A percentile compares a stretch with the other conserved stretches of the same genome.
These are phyloP conservation scores for Ustilaginoidea virens DNA, from an alignment of 2,329 filamentous ascomycete genomes.

Conservation along the genomic window DNA sequence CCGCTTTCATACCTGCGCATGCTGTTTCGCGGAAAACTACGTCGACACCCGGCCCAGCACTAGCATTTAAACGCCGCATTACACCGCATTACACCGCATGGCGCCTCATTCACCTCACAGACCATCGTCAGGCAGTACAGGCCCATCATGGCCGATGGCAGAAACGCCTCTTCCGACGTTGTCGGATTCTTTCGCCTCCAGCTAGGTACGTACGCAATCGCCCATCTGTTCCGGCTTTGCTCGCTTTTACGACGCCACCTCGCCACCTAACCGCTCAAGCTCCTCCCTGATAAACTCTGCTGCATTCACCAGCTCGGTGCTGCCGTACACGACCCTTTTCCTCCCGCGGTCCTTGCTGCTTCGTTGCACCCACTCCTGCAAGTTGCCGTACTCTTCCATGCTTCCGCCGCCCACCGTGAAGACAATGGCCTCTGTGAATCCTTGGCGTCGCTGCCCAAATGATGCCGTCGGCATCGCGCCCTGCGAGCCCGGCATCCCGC, in stretches of 20 bases:
- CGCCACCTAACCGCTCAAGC: constrained; percentile 44
- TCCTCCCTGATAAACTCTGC: constrained; percentile 50
- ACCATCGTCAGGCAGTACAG: too few species aligned
- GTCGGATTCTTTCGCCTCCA: too few species aligned
- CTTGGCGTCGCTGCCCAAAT: constrained; percentile 82
- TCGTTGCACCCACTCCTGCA: constrained; percentile 87
- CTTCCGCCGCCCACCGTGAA: constrained; percentile 91
- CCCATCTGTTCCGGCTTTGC: not conserved
- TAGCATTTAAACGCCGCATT: too few species aligned
- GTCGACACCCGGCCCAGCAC: too few species aligned
- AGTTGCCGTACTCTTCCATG: constrained; percentile 97
- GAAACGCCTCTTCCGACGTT: too few species aligned
- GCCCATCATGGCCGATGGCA: too few species aligned
- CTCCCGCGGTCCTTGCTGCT: constrained; percentile 51
- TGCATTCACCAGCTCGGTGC: constrained; percentile 66
- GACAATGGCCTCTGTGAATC: constrained; percentile 81
- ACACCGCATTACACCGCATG: too few species aligned
- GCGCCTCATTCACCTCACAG: too few species aligned
- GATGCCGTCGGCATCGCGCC: constrained; percentile 56
- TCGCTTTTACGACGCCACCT: constrained; percentile 25
- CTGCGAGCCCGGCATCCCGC: constrained; percentile 33
- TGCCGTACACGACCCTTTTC: constrained; percentile 84
- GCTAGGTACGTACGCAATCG: not conserved
- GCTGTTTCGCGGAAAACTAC: too few species aligned
- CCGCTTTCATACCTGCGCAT: too few species aligned